These are phyloP conservation scores for Aspergillus kassunensis DNA, from an alignment of 495 filamentous ascomycete genomes.

Conservation along the genomic window DNA sequence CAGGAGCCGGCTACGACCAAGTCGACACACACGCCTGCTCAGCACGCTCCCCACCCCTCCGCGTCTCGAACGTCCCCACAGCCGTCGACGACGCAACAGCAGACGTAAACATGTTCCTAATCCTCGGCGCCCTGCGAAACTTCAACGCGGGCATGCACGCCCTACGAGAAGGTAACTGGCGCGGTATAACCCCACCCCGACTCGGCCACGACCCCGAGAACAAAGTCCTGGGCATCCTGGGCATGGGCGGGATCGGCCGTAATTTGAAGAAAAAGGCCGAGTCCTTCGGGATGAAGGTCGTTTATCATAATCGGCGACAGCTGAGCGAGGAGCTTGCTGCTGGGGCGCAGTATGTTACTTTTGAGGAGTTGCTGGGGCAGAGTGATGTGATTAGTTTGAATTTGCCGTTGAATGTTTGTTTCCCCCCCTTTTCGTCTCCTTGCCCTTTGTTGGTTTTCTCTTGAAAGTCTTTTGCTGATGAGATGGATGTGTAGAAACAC, in stretches of 20 bases:
- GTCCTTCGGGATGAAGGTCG: conserved; percentile 62
- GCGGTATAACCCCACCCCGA: conserved; percentile 41
- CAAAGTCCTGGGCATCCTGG: conserved; percentile 68
- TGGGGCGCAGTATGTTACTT: conserved; percentile 63
- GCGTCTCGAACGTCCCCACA: conserved; percentile 75
- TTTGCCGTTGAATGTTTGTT: conserved; percentile 66
- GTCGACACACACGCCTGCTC: conserved; percentile 69
- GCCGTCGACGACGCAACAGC: conserved; percentile 80
- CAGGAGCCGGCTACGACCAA: conserved; percentile 79
- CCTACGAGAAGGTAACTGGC: conserved; percentile 58
- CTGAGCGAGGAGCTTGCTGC: conserved; percentile 51
- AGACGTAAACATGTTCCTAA: conserved; percentile 71
- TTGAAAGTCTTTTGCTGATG: no score
- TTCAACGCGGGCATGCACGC: conserved; percentile 60
- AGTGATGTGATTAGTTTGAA: conserved; percentile 78
- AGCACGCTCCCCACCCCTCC: conserved; percentile 50
- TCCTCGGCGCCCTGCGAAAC: conserved; percentile 70
- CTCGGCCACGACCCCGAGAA: conserved; percentile 63
- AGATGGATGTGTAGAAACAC: conserved; percentile 47
- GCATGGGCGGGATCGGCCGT: conserved; percentile 84
- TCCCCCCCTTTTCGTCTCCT: background rate
- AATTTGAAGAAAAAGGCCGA: conserved; percentile 52
- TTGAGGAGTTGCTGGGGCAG: conserved; percentile 59
- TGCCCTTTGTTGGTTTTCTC: no score
- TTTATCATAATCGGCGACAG: conserved; percentile 62